Percentiles rank a stretch among this genome's conserved stretches.
phyloP scores from a whole-genome alignment of 768 basidiomycete species.

The Imleria badia region DNA sequence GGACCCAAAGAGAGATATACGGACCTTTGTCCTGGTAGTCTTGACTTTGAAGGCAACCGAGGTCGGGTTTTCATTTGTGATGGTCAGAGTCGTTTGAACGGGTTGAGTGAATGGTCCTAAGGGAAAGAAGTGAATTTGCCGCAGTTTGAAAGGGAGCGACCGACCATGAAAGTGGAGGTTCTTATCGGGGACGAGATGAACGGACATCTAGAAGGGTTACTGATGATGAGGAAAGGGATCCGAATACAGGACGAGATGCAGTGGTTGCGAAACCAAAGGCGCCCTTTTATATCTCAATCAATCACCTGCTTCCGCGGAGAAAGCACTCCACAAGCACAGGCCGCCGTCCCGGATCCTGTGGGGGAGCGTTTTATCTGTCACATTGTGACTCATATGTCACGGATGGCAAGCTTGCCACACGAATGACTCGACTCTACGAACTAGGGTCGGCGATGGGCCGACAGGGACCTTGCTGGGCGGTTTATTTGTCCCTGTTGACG shows the following conservation, averaged over 20 bases:
- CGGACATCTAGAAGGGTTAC: constrained; percentile 61
- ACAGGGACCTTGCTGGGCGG: no score
- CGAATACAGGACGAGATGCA: neutral
- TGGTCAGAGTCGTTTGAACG: constrained; percentile 75
- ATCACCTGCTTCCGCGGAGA: neutral
- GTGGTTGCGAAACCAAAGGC: neutral
- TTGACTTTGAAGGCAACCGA: constrained; percentile 99
- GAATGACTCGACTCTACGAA: no score
- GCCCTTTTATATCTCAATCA: no score
- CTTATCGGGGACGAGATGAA: constrained; percentile 67
- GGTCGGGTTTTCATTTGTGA: constrained; percentile 79
- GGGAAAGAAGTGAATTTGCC: neutral
- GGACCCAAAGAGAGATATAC: neutral
- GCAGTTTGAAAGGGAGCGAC: constrained; percentile 29
- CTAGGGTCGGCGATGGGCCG: no score
- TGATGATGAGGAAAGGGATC: neutral
- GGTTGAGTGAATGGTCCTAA: constrained; percentile 86
- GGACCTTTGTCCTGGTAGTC: constrained; percentile 92
- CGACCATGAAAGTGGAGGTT: constrained; percentile 79
- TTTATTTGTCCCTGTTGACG: no score
- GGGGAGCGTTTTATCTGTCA: no score
- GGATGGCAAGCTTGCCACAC: no score
- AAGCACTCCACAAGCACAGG: neutral
- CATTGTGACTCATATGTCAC: no score
- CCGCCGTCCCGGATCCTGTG: no score